Evolutionary conservation across 2,329 filamentous ascomycete species (phyloP).

Genomic region (Diplodia corticola): DNA sequence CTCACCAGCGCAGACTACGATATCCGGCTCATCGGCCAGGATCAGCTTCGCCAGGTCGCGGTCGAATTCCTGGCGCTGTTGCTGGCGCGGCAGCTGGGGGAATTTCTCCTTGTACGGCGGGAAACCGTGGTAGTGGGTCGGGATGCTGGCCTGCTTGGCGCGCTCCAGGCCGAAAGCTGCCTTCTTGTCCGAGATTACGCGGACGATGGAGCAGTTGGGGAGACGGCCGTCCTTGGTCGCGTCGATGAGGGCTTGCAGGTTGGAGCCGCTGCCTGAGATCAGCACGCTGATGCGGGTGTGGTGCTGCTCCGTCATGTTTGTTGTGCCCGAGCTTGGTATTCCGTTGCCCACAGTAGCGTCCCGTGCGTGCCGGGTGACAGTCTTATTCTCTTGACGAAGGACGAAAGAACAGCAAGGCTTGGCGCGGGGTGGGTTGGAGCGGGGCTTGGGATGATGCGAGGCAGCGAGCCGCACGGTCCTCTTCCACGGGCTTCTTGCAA

Average conservation of each 20-base stretch:
- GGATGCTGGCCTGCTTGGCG: constrained; percentile 62
- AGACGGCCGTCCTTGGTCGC: constrained; percentile 50
- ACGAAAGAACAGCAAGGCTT: not conserved
- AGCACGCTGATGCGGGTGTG: constrained; percentile 59
- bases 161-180: constrained; percentile 65
- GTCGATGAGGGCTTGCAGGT: constrained; percentile 76
- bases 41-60: constrained; percentile 70
- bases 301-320: constrained; percentile 22
- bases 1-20: constrained; percentile 66
- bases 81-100: constrained; percentile 50
- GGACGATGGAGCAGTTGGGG: constrained; percentile 56
- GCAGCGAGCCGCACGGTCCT: not conserved
- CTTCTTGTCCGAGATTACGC: constrained; percentile 62
- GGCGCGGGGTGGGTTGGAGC: not conserved
- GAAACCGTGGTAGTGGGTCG: constrained; percentile 79
- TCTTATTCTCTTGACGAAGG: not conserved
- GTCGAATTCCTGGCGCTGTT: constrained; percentile 67
- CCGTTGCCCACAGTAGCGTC: not conserved
- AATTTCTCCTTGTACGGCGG: constrained; percentile 73
- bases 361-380: not conserved
- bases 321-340: not conserved
- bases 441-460: not conserved
- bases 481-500: not conserved
- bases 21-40: constrained; percentile 64
- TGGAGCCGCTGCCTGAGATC: constrained; percentile 64